phyloP scores from a whole-genome alignment of 805 yeast species.

The Wickerhamiella azyma region DNA sequence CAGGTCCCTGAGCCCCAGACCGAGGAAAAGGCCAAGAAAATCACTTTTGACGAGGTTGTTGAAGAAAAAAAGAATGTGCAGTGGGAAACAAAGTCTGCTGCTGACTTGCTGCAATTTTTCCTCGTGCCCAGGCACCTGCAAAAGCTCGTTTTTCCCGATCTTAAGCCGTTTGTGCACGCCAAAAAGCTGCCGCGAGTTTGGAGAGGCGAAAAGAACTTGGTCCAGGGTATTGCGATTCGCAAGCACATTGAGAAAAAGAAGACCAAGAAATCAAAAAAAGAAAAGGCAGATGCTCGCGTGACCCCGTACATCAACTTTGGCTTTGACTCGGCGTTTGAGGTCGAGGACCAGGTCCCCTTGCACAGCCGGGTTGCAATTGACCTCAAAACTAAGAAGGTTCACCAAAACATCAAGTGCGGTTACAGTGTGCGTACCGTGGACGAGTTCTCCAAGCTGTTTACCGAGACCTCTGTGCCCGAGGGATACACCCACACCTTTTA shows the following conservation, averaged over 20 bases:
- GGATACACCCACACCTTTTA: slow-evolving; percentile 62
- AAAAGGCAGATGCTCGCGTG: slow-evolving; percentile 36
- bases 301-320: slow-evolving; percentile 77
- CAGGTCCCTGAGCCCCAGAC: slow-evolving; percentile 31
- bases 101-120: slow-evolving; percentile 61
- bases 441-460: slow-evolving; percentile 48
- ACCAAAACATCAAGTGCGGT: slow-evolving; percentile 46
- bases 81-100: slow-evolving; percentile 24
- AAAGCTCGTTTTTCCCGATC: slow-evolving; percentile 44
- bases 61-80: slow-evolving; percentile 14
- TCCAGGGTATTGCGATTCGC: slow-evolving; percentile 50
- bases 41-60: slow-evolving; percentile 17
- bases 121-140: slow-evolving; percentile 75
- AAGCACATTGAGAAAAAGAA: slow-evolving; percentile 30
- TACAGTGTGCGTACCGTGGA: slow-evolving; percentile 59
- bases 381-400: slow-evolving; percentile 43
- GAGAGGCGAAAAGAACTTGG: slow-evolving; percentile 33
- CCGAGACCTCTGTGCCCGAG: slow-evolving; percentile 47
- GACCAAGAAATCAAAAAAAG: slow-evolving; percentile 35
- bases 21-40: slow-evolving; percentile 23
- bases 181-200: slow-evolving; percentile 51
- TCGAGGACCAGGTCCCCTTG: slow-evolving; percentile 49
- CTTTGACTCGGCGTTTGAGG: slow-evolving; percentile 40
- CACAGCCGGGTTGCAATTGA: slow-evolving; percentile 77
- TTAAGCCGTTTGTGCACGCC: slow-evolving; percentile 41